These are phyloP conservation scores for Penicillium palitans DNA, from an alignment of 2,329 filamentous ascomycete species.

Conservation along the genomic window DNA sequence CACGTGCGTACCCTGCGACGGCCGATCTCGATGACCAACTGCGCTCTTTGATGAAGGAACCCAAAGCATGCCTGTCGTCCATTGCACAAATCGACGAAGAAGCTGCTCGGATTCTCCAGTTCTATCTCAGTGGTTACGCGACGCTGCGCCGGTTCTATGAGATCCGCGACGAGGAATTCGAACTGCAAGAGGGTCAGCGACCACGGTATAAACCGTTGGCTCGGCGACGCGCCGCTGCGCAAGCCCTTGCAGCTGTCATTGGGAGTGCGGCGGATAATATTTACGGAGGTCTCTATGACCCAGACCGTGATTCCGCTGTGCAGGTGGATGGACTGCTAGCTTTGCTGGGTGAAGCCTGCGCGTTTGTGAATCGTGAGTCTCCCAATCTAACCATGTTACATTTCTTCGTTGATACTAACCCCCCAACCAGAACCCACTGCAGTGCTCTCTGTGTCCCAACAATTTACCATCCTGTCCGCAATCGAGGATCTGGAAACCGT, in stretches of 20 bases:
- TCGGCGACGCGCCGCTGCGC: conserved; percentile 68
- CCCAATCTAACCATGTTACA: not conserved
- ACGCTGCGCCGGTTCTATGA: conserved; percentile 89
- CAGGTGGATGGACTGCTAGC: conserved; percentile 84
- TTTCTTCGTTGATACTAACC: conserved; percentile 15
- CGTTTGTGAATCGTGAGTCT: conserved; percentile 65
- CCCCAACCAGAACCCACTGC: conserved; percentile 50
- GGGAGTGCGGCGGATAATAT: conserved; percentile 86
- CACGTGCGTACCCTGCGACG: conserved; percentile 72
- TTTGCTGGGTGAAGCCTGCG: conserved; percentile 78
- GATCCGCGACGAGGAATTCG: conserved; percentile 69
- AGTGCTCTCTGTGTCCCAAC: conserved; percentile 68
- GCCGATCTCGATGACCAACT: conserved; percentile 73
- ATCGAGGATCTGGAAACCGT: conserved; percentile 80
- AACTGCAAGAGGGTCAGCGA: conserved; percentile 39
- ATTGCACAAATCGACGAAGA: conserved; percentile 75
- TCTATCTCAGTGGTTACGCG: conserved; percentile 87
- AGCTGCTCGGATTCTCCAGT: conserved; percentile 79
- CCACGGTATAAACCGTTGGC: conserved; percentile 55
- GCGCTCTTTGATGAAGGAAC: conserved; percentile 66
- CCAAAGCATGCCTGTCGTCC: conserved; percentile 68
- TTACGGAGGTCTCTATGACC: conserved; percentile 84
- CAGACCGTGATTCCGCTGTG: conserved; percentile 75
- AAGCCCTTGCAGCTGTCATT: conserved; percentile 78
- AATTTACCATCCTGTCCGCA: conserved; percentile 72